A percentile compares a stretch with the other conserved stretches of the same genome.
Evolutionary conservation across 2,329 filamentous ascomycete species (phyloP).

Genomic region (Ceratocystis alfenasii): DNA sequence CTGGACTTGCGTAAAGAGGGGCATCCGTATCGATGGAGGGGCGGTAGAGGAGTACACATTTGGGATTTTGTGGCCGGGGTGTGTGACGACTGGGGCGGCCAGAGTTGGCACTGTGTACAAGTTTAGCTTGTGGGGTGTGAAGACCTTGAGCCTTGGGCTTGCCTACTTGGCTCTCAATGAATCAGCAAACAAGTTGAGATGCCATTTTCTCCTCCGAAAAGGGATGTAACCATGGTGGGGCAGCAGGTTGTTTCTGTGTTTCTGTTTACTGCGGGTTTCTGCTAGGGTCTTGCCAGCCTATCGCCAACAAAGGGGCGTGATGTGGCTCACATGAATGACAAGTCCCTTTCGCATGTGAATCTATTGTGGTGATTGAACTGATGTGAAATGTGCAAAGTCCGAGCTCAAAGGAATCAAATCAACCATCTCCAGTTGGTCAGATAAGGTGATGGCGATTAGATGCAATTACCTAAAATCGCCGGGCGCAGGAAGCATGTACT

Average conservation of each 20-base stretch:
- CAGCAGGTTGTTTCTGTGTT: conserved; percentile 1
- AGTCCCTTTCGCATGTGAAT: not conserved
- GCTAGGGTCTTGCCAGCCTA: not conserved
- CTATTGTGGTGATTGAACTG: not conserved
- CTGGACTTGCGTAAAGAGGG: conserved; percentile 2
- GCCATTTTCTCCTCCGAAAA: not conserved
- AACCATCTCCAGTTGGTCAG: not conserved
- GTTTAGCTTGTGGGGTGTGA: not conserved
- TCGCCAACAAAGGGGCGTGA: not conserved
- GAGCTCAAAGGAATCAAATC: not conserved
- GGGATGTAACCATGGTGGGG: conserved; percentile 4
- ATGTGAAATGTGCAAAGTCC: not conserved
- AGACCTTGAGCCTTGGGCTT: not conserved
- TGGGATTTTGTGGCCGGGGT: conserved; percentile 2
- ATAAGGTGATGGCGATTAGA: not conserved
- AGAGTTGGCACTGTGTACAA: not conserved
- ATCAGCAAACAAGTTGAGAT: conserved; percentile 4
- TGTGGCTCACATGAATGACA: not conserved
- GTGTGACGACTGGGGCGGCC: not conserved
- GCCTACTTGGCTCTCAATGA: conserved; percentile 2
- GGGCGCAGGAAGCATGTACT: not conserved
- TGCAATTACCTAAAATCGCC: not conserved
- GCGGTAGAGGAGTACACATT: not conserved
- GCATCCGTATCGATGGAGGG: conserved; percentile 9
- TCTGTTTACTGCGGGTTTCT: not conserved